Evolutionary conservation across 768 basidiomycete genomes (phyloP), one percentile per base, ranked within the genome.

Genomic region (Amanita exitialis): DNA sequence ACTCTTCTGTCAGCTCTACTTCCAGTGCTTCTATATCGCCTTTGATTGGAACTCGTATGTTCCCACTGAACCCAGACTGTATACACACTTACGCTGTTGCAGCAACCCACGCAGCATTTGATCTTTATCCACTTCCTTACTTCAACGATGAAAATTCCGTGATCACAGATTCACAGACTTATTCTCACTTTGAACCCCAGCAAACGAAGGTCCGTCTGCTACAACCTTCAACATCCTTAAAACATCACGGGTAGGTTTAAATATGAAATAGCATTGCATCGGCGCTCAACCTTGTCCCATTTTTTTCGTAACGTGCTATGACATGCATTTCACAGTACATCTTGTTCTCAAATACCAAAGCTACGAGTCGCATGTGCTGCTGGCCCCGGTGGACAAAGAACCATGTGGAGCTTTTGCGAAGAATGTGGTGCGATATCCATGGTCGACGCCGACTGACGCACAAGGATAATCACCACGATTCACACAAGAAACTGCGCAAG

Each of bases 401-500:
- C 86, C 15, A 89, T 90, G 86, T 90, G 88, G 88, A 83, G 81
- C 60, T 83, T 86, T 63, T 90, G 88, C 65, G 87, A 89, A 74
- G 76, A 88, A 70, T 90, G 88, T 64, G 88, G 88, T 66, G 83
- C 88, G 52, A 89, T 90, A 65, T 86, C 86, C 55, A 89, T 89
- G 82, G 83, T 90, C 67, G 83, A 89, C 62, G 75, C 74, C 66
- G 82, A 86, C 66, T 83, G 68, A 70, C 49, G n/a, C 15, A 15
- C 10, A 39, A 20, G 9, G 12, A 20, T 21, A 8, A 42, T 27
- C 2, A 25, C 10, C 21, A 41, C 23, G 36, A 34, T 41, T 44
- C 13, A n/a, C 20, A 25, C 28, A 51, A 44, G 39, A 23, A 16
- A 18, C 23, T n/a, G 25, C 18, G 27, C 39, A 41, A 42, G 37